Evolutionary conservation across 176 grass and related monocot species (phyloP).

Genomic region (Ampelocalamus luodianensis): DNA sequence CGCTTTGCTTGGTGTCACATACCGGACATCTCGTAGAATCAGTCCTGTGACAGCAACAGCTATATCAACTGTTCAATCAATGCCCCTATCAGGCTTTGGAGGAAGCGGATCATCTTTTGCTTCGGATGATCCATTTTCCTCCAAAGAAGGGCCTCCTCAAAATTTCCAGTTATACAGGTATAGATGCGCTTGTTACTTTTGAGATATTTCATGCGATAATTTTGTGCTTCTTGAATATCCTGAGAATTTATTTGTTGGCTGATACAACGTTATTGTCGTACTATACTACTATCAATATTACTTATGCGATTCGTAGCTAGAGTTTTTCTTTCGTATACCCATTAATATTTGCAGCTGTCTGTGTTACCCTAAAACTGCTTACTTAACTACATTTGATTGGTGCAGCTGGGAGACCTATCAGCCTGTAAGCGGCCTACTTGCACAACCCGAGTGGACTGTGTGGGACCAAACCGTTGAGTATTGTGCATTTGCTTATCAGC

Average conservation of each 20-base stretch:
- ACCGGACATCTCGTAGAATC: slow-evolving; percentile 90
- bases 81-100: slow-evolving; percentile 94
- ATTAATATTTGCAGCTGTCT: slow-evolving; percentile 25
- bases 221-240: slow-evolving; percentile 11
- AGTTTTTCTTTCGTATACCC: slow-evolving; percentile 5
- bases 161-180: slow-evolving; percentile 99
- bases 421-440: slow-evolving; percentile 84
- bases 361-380: slow-evolving; percentile 26
- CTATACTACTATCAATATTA: slow-evolving; percentile 4
- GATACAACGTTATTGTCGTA: background rate
- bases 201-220: slow-evolving; percentile 15
- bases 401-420: slow-evolving; percentile 99
- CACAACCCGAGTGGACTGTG: slow-evolving; percentile 92
- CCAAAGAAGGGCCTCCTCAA: slow-evolving; percentile 76
- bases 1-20: slow-evolving; percentile 95
- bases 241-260: slow-evolving; percentile 23
- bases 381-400: slow-evolving; percentile 40
- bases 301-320: background rate
- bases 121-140: slow-evolving; percentile 84
- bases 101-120: slow-evolving; percentile 75
- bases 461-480: slow-evolving; percentile 99
- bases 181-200: slow-evolving; percentile 32
- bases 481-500: slow-evolving; percentile 97
- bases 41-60: slow-evolving; percentile 83
- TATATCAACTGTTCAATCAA: slow-evolving; percentile 92